Evolutionary conservation across 805 yeast genomes (phyloP), one percentile per base, ranked within the genome.

Genomic region (Suhomyces sp.): DNA sequence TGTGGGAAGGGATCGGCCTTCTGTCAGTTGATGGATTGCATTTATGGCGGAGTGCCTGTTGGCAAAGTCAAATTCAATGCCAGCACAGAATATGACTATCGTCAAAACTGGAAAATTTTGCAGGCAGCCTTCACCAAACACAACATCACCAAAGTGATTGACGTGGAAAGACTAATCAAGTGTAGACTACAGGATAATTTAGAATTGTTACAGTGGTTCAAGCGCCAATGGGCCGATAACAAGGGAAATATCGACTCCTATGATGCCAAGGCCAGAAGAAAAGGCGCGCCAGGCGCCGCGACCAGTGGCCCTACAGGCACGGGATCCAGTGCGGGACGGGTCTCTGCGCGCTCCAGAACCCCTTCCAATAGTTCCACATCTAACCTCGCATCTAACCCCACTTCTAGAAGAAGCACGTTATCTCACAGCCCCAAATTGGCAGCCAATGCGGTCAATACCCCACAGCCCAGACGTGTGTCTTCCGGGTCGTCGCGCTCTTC

Each of bases 1-100:
- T 86, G 97, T 64, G 99, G 99, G 15, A 82, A 87, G 2, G 99
- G 99, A 2, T 97, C 97, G 1, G 93, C 90, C 0, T 93, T 89
- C 66, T 91, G 97, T 68, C 97, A 92, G 72, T 79, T 94, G 39
- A 77, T 93, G 75, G 97, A 94, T 67, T 82, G 91, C 6, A 84
- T 94, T 17, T 88, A 77, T 60, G 84, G 86, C 8, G 97, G 90
- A 59, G 78, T 94, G 17, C 94, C 97, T 1, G 81, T 93, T 86
- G 63, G 72, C 46, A 82, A 85, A 59, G 96, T 93, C 49, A 85
- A 82, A 60, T 90, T 86, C 64, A 81, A 84, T 53, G 84, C 87
- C 9, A 73, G 77, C 13, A 76, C 81, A 12, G 96, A 89, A 56
- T 89, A 87, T 66, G 96, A 93, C 54, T 83, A 80, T 57, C 71